Evolutionary conservation across 2,329 filamentous ascomycete species (phyloP).

Genomic region (Ophiocordyceps camponoti-floridani): DNA sequence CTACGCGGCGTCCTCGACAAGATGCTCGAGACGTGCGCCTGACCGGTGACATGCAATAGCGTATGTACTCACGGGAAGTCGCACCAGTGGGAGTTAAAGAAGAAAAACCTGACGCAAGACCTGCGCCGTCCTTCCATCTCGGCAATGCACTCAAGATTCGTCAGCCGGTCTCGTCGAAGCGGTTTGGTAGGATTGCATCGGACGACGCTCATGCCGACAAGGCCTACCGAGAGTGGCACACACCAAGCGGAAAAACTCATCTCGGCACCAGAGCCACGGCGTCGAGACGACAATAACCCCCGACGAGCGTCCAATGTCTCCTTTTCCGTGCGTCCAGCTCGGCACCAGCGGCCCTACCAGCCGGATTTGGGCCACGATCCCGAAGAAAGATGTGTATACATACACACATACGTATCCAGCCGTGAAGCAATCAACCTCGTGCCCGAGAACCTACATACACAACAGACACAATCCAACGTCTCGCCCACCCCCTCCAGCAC

Average conservation of each 20-base stretch:
- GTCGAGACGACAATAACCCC: not conserved
- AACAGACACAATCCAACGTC: too few species aligned
- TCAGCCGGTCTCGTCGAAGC: too few species aligned
- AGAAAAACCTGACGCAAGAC: not conserved
- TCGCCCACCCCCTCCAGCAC: too few species aligned
- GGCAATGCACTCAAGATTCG: not conserved
- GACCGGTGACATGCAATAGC: not conserved
- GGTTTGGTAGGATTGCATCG: too few species aligned
- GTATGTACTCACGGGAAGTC: too few species aligned
- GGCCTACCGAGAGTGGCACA: not conserved
- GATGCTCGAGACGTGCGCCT: slow-evolving; percentile 78
- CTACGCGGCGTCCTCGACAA: slow-evolving; percentile 76
- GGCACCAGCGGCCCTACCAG: not conserved
- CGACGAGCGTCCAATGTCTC: not conserved
- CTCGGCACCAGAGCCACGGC: not conserved
- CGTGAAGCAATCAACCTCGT: not conserved
- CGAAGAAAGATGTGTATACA: too few species aligned
- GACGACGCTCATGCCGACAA: not conserved
- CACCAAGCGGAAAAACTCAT: not conserved
- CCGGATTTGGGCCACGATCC: too few species aligned
- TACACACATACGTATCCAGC: not conserved
- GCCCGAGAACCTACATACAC: too few species aligned
- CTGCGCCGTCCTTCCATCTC: not conserved
- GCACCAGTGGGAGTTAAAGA: too few species aligned
- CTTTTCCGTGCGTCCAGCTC: not conserved